Evolutionary conservation across 2,329 filamentous ascomycete genomes (phyloP).

Genomic region (Sporothrix pseudoabietina): DNA sequence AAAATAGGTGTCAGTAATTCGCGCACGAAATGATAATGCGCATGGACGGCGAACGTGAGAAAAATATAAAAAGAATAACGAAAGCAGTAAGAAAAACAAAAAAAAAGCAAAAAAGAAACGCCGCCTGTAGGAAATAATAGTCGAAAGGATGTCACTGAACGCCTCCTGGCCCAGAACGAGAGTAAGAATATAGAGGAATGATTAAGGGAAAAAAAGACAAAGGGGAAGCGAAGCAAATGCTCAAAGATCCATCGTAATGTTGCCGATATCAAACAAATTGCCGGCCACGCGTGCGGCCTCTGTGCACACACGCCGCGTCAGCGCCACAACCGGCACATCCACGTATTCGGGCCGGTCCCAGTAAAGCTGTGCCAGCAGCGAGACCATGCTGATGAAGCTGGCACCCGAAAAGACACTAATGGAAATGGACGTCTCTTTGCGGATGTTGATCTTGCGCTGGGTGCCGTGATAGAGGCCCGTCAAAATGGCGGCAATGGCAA

Average conservation of each 20-base stretch:
- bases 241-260: conserved; percentile 34
- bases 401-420: conserved; percentile 75
- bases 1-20: not conserved
- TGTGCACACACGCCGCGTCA: conserved; percentile 39
- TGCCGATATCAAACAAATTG: conserved; percentile 35
- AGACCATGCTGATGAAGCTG: conserved; percentile 74
- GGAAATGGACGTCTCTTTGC: conserved; percentile 76
- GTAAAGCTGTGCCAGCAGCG: conserved; percentile 68
- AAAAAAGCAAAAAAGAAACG: not conserved
- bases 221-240: not conserved
- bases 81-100: not conserved
- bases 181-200: not conserved
- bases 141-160: not conserved
- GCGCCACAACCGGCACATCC: conserved; percentile 58
- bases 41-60: not conserved
- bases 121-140: not conserved
- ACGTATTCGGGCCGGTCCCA: conserved; percentile 62
- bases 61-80: not conserved
- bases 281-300: conserved; percentile 30
- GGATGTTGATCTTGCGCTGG: conserved; percentile 76
- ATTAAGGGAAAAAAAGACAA: not conserved
- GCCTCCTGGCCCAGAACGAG: not conserved
- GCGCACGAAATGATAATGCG: not conserved
- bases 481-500: conserved; percentile 72
- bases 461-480: conserved; percentile 76